Conservation (phyloP, 306 rosid genomes). For the Lagenaria siceraria region DNA sequence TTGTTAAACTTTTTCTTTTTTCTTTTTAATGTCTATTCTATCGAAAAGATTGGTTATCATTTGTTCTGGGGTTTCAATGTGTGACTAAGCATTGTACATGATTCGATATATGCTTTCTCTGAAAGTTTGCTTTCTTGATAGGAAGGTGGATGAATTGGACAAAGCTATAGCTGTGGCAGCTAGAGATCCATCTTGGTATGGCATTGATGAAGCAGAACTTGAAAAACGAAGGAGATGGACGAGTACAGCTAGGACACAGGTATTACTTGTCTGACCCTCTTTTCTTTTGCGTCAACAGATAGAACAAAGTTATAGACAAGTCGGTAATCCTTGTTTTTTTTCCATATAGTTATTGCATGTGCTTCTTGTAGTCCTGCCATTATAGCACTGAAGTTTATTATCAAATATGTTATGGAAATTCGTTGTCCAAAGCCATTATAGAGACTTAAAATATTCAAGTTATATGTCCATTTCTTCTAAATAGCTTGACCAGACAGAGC, state of each 20-base stretch:
- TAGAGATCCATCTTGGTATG: constrained; percentile 76
- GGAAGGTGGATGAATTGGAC: constrained; percentile 96
- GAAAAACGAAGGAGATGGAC: constrained; percentile 94
- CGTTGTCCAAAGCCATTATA: not conserved
- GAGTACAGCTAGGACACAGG: constrained; percentile 77
- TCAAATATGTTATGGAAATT: not conserved
- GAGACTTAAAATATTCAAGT: not conserved
- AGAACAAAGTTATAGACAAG: not conserved
- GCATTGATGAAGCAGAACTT: constrained; percentile 82
- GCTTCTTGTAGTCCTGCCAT: not conserved
- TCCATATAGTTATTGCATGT: not conserved
- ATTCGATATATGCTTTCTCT: constrained; percentile 13
- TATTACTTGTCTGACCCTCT: constrained; percentile 5
- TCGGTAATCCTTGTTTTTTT: not conserved
- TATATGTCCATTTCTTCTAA: not conserved
- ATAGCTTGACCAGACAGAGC: not conserved
- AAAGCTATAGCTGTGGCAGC: constrained; percentile 90
- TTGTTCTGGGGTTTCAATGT: not conserved
- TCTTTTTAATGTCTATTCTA: not conserved
- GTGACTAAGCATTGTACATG: not conserved
- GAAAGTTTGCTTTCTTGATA: constrained; percentile 64
- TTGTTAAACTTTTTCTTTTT: not conserved
- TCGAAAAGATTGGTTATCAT: not conserved
- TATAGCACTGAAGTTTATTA: not conserved
- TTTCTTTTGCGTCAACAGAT: not conserved